Percentiles rank a stretch among this genome's conserved stretches.
Evolutionary conservation across 345 rosid species (phyloP).

Genomic region (Pistacia vera): DNA sequence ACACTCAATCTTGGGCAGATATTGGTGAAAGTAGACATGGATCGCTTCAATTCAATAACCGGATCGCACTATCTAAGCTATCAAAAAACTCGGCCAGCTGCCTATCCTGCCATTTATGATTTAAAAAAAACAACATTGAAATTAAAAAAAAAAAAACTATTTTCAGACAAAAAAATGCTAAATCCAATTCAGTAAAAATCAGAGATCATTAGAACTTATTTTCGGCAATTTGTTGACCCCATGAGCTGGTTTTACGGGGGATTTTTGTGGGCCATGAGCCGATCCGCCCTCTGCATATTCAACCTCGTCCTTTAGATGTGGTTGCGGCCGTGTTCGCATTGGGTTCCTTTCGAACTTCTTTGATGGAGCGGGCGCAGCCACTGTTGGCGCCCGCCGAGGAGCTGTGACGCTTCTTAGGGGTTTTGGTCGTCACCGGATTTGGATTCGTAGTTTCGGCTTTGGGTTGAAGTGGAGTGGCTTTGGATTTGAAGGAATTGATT

Average conservation of each 20-base stretch:
- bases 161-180: neutral
- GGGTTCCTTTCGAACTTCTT: constrained; percentile 61
- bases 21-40: no score
- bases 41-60: no score
- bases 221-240: constrained; percentile 38
- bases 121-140: neutral
- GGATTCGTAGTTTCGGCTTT: constrained; percentile 9
- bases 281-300: constrained; percentile 46
- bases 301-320: constrained; percentile 23
- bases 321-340: constrained; percentile 37
- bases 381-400: constrained; percentile 52
- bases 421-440: constrained; percentile 28
- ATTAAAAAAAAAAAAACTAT: neutral
- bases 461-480: constrained; percentile 28
- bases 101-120: constrained; percentile 44
- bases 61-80: no score
- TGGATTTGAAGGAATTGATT: constrained; percentile 42
- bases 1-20: no score
- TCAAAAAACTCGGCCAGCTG: no score
- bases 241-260: constrained; percentile 15
- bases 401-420: constrained; percentile 55
- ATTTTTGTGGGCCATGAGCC: constrained; percentile 23
- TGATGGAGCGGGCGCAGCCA: constrained; percentile 54
- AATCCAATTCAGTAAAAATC: neutral
- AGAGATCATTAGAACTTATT: constrained; percentile 23